Conservation (phyloP, 2,329 filamentous ascomycete genomes). For the Colletotrichum echinochloae region DNA sequence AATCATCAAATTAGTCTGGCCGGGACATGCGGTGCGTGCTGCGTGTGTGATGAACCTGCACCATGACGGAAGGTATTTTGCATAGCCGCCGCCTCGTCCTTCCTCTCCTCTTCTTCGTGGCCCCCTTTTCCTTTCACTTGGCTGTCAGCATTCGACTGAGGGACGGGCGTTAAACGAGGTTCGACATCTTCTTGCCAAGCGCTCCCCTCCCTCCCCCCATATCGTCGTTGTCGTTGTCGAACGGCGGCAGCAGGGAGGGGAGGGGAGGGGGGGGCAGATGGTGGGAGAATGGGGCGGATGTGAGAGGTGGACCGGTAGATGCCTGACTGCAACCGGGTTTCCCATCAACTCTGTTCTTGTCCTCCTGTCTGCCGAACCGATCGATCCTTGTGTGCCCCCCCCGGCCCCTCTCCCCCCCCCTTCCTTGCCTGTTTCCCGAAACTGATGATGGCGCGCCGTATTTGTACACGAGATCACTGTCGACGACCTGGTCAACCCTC, state of each 20-base stretch:
- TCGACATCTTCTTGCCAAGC: too few relatives aligned
- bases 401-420: background rate
- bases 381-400: background rate
- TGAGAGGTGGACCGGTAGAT: background rate
- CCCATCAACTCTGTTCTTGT: background rate
- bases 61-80: background rate
- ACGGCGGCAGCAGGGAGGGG: too few relatives aligned
- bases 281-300: too few relatives aligned
- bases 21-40: background rate
- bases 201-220: background rate
- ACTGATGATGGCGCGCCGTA: background rate
- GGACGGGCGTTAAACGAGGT: too few relatives aligned
- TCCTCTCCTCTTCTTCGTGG: background rate
- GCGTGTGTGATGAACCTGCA: background rate
- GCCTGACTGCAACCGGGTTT: background rate
- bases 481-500: background rate
- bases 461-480: background rate
- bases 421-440: background rate
- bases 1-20: background rate
- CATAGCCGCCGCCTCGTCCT: background rate
- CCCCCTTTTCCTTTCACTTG: background rate
- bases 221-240: too few relatives aligned
- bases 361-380: background rate
- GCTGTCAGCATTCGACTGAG: background rate
- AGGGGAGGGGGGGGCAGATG: too few relatives aligned